These are phyloP conservation scores for Coemansia sp. DNA, from an alignment of 192 early-diverging fungal species.

Conservation along the genomic window DNA sequence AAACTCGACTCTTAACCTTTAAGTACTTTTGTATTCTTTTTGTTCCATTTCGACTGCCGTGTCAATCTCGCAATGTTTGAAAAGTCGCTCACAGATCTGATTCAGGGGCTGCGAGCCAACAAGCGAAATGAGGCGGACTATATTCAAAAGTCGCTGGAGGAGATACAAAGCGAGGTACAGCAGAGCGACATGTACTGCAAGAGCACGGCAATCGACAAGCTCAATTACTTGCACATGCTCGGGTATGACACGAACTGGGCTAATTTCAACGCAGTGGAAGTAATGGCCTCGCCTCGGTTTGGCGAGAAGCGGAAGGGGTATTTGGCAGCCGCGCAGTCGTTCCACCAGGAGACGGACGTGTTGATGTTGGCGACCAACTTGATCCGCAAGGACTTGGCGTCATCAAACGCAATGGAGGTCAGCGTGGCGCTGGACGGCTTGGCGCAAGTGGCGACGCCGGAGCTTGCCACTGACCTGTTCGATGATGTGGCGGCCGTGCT, in stretches of 20 bases:
- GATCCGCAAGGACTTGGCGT: conserved; percentile 95
- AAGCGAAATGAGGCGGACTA: conserved; percentile 86
- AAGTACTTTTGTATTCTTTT: background rate
- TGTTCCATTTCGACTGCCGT: background rate
- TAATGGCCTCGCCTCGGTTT: conserved; percentile 90
- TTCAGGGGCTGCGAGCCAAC: conserved; percentile 91
- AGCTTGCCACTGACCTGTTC: conserved; percentile 84
- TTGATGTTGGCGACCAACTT: conserved; percentile 96
- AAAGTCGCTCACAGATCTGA: conserved; percentile 86
- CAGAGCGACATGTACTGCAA: conserved; percentile 84
- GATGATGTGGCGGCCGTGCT: conserved; percentile 86
- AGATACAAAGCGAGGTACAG: conserved; percentile 87
- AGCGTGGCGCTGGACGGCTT: conserved; percentile 90
- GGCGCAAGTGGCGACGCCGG: conserved; percentile 88
- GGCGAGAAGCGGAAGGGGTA: conserved; percentile 90
- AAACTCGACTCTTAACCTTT: background rate
- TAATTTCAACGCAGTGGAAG: conserved; percentile 93
- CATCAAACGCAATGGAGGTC: conserved; percentile 78
- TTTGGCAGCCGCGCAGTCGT: conserved; percentile 85
- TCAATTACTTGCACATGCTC: conserved; percentile 90
- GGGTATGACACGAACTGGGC: conserved; percentile 99
- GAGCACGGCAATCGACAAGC: conserved; percentile 85
- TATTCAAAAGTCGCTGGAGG: conserved; percentile 82
- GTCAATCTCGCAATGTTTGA: conserved; percentile 61
- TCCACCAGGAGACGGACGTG: conserved; percentile 92